Conservation (phyloP, 768 basidiomycete genomes). For the Clitopilus hobsonii region DNA sequence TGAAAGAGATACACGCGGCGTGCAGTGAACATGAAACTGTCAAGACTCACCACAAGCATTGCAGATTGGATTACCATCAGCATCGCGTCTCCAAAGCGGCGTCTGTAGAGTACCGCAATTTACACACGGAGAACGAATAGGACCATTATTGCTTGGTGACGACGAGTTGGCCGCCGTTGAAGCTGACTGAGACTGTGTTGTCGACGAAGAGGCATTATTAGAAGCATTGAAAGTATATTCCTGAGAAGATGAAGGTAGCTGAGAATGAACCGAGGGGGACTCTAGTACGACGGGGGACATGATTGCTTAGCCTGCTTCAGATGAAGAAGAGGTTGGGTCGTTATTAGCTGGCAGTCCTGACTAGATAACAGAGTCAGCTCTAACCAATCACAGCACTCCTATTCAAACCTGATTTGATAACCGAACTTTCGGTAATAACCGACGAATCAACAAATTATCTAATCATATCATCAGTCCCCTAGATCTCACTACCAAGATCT, state of each 20-base stretch:
- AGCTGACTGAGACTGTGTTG: conserved; percentile 3
- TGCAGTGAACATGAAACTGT: conserved; percentile 16
- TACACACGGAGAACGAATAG: conserved; percentile 46
- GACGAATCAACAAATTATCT: conserved; percentile 1
- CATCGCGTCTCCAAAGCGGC: conserved; percentile 81
- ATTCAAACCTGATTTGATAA: background rate
- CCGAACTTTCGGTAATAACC: background rate
- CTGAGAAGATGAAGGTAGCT: conserved; percentile 3
- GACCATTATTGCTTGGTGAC: conserved; percentile 11
- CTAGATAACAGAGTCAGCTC: conserved; percentile 1
- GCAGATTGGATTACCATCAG: conserved; percentile 79
- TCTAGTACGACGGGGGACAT: conserved; percentile 14
- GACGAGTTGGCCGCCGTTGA: conserved; percentile 8
- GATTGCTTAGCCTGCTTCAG: background rate
- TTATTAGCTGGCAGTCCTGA: conserved; percentile 1
- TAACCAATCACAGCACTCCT: background rate
- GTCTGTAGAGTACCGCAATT: conserved; percentile 78
- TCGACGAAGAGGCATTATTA: conserved; percentile 3
- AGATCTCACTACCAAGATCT: background rate
- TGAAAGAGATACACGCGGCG: background rate
- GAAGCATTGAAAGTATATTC: background rate
- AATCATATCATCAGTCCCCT: background rate
- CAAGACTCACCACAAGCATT: conserved; percentile 81
- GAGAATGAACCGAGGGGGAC: conserved; percentile 7
- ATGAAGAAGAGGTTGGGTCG: conserved; percentile 4